Percentiles rank a stretch among this genome's conserved stretches.
Evolutionary conservation across 2,329 filamentous ascomycete species (phyloP).

Genomic region (Cladosporium sp.): DNA sequence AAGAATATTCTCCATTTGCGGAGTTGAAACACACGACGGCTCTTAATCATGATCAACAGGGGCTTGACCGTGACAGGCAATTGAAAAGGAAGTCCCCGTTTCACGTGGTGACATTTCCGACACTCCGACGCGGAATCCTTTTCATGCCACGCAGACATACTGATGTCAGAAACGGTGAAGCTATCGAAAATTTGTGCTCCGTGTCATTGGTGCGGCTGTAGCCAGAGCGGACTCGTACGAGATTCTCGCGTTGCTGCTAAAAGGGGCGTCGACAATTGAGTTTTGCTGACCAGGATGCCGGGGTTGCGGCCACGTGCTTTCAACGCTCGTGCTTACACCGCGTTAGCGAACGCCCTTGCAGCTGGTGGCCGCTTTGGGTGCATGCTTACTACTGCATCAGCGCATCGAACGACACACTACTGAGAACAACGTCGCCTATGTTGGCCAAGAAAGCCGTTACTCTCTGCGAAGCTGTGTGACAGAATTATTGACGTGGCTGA

Average conservation of each 20-base stretch:
- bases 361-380: neutral
- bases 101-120: neutral
- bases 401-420: neutral
- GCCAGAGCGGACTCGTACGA: neutral
- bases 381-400: neutral
- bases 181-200: neutral
- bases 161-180: neutral
- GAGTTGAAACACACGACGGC: neutral
- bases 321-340: neutral
- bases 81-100: neutral
- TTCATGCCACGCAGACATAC: neutral
- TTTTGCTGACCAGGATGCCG: slow-evolving; percentile 1
- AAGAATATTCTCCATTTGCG: neutral
- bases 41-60: slow-evolving; percentile 6
- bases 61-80: slow-evolving; percentile 2
- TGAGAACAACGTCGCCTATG: neutral
- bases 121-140: slow-evolving; percentile 2
- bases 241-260: slow-evolving; percentile 4
- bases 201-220: slow-evolving; percentile 3
- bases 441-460: neutral
- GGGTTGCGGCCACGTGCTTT: slow-evolving; percentile 6
- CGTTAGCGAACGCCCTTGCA: slow-evolving; percentile 1
- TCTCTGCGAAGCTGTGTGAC: neutral
- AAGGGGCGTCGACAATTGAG: slow-evolving; percentile 6
- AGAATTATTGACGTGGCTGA: neutral